phyloP scores from a whole-genome alignment of 2,329 filamentous ascomycete species.

The Pezicula rhizophila region DNA sequence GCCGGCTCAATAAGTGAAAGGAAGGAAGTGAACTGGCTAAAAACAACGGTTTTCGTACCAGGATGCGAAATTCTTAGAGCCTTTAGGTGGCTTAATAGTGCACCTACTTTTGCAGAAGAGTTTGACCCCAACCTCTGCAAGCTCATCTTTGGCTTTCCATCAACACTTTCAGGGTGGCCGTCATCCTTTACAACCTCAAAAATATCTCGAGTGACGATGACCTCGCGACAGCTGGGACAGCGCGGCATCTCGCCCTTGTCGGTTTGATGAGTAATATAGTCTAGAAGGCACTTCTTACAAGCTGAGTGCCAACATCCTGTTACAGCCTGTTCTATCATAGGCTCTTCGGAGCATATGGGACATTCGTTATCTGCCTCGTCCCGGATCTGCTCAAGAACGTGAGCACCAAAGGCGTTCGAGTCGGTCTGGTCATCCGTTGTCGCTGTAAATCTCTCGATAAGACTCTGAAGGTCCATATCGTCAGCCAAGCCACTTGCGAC shows the following conservation, averaged over 20 bases:
- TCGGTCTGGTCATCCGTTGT: slow-evolving; percentile 55
- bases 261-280: slow-evolving; percentile 82
- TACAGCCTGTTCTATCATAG: slow-evolving; percentile 89
- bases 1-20: slow-evolving; percentile 84
- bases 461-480: slow-evolving; percentile 87
- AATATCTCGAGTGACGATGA: slow-evolving; percentile 75
- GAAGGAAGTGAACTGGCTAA: slow-evolving; percentile 97
- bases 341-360: slow-evolving; percentile 90
- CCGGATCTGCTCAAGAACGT: slow-evolving; percentile 86
- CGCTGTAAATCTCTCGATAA: slow-evolving; percentile 79
- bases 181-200: slow-evolving; percentile 89
- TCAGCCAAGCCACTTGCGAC: slow-evolving; percentile 77
- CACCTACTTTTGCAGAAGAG: slow-evolving; percentile 84
- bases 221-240: slow-evolving; percentile 86
- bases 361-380: slow-evolving; percentile 86
- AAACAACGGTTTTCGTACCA: slow-evolving; percentile 80
- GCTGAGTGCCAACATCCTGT: slow-evolving; percentile 98
- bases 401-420: slow-evolving; percentile 71
- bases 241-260: slow-evolving; percentile 69
- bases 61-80: slow-evolving; percentile 59
- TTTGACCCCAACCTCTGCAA: slow-evolving; percentile 54
- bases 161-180: slow-evolving; percentile 41
- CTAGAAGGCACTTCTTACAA: slow-evolving; percentile 86
- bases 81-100: slow-evolving; percentile 71
- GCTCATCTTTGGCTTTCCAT: slow-evolving; percentile 46